phyloP scores from a whole-genome alignment of 208 protist species.

The Herpetomonas muscarum region DNA sequence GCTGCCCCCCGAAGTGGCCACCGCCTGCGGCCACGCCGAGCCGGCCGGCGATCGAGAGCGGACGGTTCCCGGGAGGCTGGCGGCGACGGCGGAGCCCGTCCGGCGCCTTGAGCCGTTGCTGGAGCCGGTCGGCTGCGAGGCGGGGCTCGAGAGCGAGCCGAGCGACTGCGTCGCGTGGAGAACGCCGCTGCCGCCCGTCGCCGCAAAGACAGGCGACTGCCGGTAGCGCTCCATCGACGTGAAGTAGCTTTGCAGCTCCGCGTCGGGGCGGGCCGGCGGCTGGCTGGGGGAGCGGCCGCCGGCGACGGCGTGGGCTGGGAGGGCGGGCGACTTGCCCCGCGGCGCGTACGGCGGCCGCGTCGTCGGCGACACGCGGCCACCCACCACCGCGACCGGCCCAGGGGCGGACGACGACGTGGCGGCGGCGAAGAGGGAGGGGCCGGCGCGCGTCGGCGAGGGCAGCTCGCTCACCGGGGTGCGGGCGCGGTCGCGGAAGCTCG shows the following conservation, averaged over 20 bases:
- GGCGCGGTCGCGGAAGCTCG: constrained; percentile 7
- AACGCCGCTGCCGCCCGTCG: not conserved
- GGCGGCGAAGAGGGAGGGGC: too few relatives aligned
- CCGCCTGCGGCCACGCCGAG: not conserved
- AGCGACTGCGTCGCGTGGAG: not conserved
- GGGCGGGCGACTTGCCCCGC: too few relatives aligned
- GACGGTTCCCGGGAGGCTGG: too few relatives aligned
- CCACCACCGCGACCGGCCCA: too few relatives aligned
- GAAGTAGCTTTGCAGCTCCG: not conserved
- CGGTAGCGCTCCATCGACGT: not conserved
- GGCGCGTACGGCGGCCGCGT: too few relatives aligned
- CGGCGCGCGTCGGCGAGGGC: not conserved
- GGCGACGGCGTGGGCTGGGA: too few relatives aligned
- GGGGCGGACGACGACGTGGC: too few relatives aligned
- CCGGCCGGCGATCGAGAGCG: too few relatives aligned
- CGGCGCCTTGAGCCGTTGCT: not conserved
- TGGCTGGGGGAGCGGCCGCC: not conserved
- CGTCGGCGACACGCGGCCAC: too few relatives aligned
- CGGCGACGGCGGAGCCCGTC: not conserved
- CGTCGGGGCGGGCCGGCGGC: not conserved
- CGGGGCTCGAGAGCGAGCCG: too few relatives aligned
- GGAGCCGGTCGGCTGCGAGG: too few relatives aligned
- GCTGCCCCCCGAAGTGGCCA: not conserved
- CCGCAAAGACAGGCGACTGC: not conserved
- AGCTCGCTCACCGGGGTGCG: not conserved